phyloP scores from a whole-genome alignment of 495 filamentous ascomycete species.

The Penicillium diatomitis region DNA sequence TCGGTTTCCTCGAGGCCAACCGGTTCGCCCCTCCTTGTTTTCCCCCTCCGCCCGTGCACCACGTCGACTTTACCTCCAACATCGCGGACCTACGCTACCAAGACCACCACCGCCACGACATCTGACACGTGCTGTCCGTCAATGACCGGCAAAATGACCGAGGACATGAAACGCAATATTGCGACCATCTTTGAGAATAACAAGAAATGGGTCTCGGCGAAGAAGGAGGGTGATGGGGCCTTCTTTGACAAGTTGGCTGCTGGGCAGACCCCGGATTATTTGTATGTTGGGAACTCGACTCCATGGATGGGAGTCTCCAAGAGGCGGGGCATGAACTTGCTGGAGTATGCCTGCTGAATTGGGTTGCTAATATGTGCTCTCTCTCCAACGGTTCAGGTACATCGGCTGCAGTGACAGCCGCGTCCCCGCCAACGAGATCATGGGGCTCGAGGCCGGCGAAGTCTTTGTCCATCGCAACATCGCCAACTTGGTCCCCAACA shows the following conservation, averaged over 20 bases:
- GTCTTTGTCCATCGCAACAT: conserved; percentile 91
- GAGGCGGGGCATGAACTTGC: too few relatives aligned
- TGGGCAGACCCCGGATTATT: conserved; percentile 62
- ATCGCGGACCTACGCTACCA: too few relatives aligned
- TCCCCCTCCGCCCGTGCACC: too few relatives aligned
- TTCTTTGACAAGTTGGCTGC: conserved; percentile 58
- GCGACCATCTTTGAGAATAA: conserved; percentile 39
- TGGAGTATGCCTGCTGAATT: too few relatives aligned
- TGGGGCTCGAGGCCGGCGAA: conserved; percentile 72
- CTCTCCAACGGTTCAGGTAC: conserved; percentile 27
- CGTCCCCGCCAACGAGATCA: conserved; percentile 73
- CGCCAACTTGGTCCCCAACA: conserved; percentile 69
- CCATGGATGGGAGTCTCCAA: too few relatives aligned
- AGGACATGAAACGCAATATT: conserved; percentile 12
- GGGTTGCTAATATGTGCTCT: too few relatives aligned
- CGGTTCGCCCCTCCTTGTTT: too few relatives aligned
- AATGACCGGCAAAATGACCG: conserved; percentile 1
- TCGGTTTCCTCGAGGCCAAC: too few relatives aligned
- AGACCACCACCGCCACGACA: too few relatives aligned
- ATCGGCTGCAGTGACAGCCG: conserved; percentile 81
- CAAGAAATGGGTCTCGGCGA: conserved; percentile 56
- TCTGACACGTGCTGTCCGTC: not conserved
- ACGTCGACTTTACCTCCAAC: too few relatives aligned
- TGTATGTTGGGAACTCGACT: conserved; percentile 40
- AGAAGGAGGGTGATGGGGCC: conserved; percentile 49